These are phyloP conservation scores for Kurtzmaniella quercitrusa DNA, from an alignment of 1,139 yeast genomes.

Conservation along the genomic window DNA sequence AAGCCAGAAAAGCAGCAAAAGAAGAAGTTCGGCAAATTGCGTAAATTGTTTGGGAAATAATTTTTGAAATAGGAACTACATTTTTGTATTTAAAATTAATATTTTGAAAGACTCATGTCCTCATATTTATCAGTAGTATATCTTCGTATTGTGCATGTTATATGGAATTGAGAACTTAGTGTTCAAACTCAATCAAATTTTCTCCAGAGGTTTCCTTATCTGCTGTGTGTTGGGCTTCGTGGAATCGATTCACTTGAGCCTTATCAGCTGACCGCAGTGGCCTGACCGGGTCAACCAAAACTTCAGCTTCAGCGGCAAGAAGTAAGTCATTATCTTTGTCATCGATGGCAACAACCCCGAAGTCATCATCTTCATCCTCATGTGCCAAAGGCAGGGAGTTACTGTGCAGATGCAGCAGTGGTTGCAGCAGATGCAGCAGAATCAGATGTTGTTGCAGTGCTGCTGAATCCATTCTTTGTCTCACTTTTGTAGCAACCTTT, in stretches of 20 bases:
- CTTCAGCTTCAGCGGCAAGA: conserved; percentile 46
- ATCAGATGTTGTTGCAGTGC: conserved; percentile 18
- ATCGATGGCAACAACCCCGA: conserved; percentile 43
- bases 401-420: background rate
- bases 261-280: background rate
- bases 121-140: too few relatives aligned
- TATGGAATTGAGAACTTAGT: conserved; percentile 1
- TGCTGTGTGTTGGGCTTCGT: background rate
- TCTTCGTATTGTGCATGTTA: too few relatives aligned
- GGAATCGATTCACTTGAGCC: background rate
- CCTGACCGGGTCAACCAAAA: conserved; percentile 17
- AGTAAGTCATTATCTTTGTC: conserved; percentile 44
- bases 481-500: conserved; percentile 83
- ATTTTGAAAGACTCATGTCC: too few relatives aligned
- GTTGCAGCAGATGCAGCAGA: background rate
- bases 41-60: conserved; percentile 55
- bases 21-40: conserved; percentile 51
- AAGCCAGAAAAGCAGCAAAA: conserved; percentile 29
- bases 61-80: background rate
- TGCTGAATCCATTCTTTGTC: conserved; percentile 80
- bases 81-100: background rate
- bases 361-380: conserved; percentile 47
- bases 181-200: conserved; percentile 9
- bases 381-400: conserved; percentile 31
- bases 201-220: background rate